Base-by-base conservation (phyloP, 495 filamentous ascomycete species). In the Penicilliopsis zonata region DNA sequence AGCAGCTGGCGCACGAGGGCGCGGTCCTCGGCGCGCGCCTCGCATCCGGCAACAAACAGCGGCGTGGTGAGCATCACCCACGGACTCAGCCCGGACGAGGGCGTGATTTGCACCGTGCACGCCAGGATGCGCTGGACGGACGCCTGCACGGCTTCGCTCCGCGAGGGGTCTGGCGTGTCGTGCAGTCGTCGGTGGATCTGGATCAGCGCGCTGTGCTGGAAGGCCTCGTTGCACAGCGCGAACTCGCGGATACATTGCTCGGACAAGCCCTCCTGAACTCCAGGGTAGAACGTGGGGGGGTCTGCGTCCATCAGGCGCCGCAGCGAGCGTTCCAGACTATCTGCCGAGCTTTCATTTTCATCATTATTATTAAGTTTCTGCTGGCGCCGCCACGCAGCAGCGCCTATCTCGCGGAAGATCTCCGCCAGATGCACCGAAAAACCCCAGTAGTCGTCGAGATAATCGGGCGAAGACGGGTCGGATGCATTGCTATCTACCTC, bases 11-110 rank as follows among this genome's bases (percentile, higher is more conserved):
- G 41, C 8, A 65, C 55, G 5, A 46, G 51, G 14, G 56, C 55
- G 8, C 56, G 52, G 40, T 65, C 61, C 18, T 58, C 46, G 0
- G 45, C 59, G 5, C 43, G 42, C 8, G 61, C 59, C 22, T 65
- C 61, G 25, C 61, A 65, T 5, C 61, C 61, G 10, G 59, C 61
- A 34, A 63, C 63, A 30, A 65, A 65, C 8, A 65, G 40, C 3
- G 61, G 59, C 5, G 61, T 65, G 13, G 61, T 63, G n/a, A 65
- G 45, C 46, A 65, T 53, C 6, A 58, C 58, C 61, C 61, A 65
- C 9, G 61, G 61, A 31, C 59, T 59, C 8, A 63, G 45, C 1
- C 59, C 61, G 15, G 53, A 40, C 1, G 55, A 59, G 2, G 61
- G 61, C 4, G 54, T 57, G 32, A 65, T 63, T 33, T 57, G 43